These are phyloP conservation scores for Leccinum cinnamomeum DNA, from an alignment of 1,284 basidiomycete species.

Conservation along the genomic window DNA sequence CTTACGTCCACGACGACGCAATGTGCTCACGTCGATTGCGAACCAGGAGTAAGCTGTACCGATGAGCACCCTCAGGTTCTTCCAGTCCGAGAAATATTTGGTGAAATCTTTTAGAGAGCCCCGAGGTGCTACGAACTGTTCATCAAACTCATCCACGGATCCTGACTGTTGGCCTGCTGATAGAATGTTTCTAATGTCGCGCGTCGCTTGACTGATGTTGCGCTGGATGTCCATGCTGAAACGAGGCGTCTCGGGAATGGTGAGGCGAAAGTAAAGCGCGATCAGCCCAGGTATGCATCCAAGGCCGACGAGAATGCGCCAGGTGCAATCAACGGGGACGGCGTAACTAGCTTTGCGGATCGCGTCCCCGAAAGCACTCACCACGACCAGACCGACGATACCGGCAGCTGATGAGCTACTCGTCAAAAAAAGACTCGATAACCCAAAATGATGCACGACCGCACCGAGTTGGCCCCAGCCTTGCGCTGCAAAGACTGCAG, in stretches of 20 bases:
- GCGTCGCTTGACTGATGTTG: slow-evolving; percentile 55
- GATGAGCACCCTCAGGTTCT: slow-evolving; percentile 47
- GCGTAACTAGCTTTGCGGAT: slow-evolving; percentile 32
- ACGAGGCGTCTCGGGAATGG: slow-evolving; percentile 60
- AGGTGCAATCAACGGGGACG: slow-evolving; percentile 39
- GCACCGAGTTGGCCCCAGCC: slow-evolving; percentile 57
- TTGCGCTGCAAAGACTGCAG: slow-evolving; percentile 53
- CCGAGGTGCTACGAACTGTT: slow-evolving; percentile 45
- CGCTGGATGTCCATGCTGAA: slow-evolving; percentile 74
- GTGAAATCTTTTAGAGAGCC: slow-evolving; percentile 49
- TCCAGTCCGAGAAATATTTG: slow-evolving; percentile 46
- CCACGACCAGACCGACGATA: slow-evolving; percentile 48
- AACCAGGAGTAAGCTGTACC: slow-evolving; percentile 61
- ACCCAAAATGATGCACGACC: slow-evolving; percentile 13
- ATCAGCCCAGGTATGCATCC: slow-evolving; percentile 40
- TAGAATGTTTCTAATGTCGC: slow-evolving; percentile 53
- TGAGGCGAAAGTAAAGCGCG: slow-evolving; percentile 54
- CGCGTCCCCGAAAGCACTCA: slow-evolving; percentile 18
- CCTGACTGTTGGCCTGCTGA: slow-evolving; percentile 37
- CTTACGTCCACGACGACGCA: not conserved
- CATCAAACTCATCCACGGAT: slow-evolving; percentile 36
- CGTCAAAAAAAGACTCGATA: slow-evolving; percentile 15
- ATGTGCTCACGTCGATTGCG: slow-evolving; percentile 48
- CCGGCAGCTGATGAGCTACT: slow-evolving; percentile 27
- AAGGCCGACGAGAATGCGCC: slow-evolving; percentile 45